Base-by-base conservation (phyloP, 495 filamentous ascomycete genomes). In the Articulospora tetracladia region DNA sequence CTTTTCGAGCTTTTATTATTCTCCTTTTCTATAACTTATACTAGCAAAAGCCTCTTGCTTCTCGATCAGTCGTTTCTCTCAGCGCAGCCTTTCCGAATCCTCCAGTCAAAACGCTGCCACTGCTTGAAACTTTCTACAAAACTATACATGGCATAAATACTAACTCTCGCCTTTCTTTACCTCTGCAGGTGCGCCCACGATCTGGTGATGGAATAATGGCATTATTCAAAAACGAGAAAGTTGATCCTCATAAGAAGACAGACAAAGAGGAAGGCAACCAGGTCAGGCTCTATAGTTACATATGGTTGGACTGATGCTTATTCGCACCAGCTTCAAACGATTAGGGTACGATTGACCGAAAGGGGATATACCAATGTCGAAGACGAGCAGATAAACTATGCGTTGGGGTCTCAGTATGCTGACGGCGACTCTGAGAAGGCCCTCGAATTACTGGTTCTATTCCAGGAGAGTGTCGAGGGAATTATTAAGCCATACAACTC, bases 381-480 rank as follows among this genome's bases (percentile, higher is more conserved):
- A 23, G 81, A 89, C 22, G 71, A 81, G n/a, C 84, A 93, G 50
- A 78, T 91, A 48, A 77, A 78, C 55, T 89, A 91, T 74, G 87
- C 88, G 3, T 77, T 97, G 19, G 75, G 77, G 36, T 80, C 82
- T 3, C 77, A 78, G 53, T 84, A 85, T 69, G 80, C 87, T 20
- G 76, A 82, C 22, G 88, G 88, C 3, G 84, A 97, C 71, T 69
- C 79, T 28, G 87, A 92, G 51, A 87, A 85, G 64, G 89, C 92
- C 1, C 80, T 90, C 60, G 84, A 91, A 60, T 69, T 97, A 52
- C 75, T 98, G 30, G 65, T 87, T 24, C 70, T 96, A 23, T 79
- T 92, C 32, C 84, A 93, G 63, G 85, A 89, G 62, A 88, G 93
- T 0, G 86, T 91, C 36, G 85, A 91, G 24, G 93, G 93, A 1